Base-by-base conservation (phyloP, 2,329 filamentous ascomycete species). In the Phyllosticta capitalensis region DNA sequence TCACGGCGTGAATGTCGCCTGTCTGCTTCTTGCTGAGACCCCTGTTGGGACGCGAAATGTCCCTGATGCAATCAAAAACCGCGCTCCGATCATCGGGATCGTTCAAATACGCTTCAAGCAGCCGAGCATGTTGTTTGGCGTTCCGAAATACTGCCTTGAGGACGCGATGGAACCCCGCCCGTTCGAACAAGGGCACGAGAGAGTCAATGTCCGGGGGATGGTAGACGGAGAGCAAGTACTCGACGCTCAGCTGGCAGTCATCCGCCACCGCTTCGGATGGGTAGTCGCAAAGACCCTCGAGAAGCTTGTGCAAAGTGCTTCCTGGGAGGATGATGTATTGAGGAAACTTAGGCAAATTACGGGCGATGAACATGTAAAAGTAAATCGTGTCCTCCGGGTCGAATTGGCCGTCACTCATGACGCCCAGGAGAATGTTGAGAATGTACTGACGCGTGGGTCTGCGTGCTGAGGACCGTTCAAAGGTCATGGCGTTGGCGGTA, bases 291-390 rank as follows among this genome's bases (percentile, higher is more conserved):
- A 99, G 80, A 1, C 91, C 88, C 45, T 84, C 79, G 24, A 99
- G 79, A 9, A 96, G 86, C 61, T 85, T 86, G 61, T 91, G 89
- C 0, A 99, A 79, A 1, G 89, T 88, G 2, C 89, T 91, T 19
- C 92, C 94, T 0, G 92, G 89, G 53, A 99, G 83, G 10, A 97
- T 82, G 55, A 99, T 86, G 68, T 96, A 96, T 70, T 97, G 92
- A 0, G 92, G 91, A 68, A 96, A 99, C 71, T 99, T 99, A 3
- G 95, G 90, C 55, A 99, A 76, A 69, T 96, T 99, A 59, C 94
- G 85, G 19, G 94, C 92, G 69, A 99, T 88, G 69, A 99, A 99
- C 91, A 99, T 99, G 73, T 99, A 91, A 52, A 99, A 82, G 72
- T 96, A 99, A 59, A 99, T 89, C 12, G 89, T 92, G 68, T 97